Evolutionary conservation across 257 asterid genomes (phyloP), one percentile per base, ranked within the genome.

Genomic region (Phtheirospermum japonicum): DNA sequence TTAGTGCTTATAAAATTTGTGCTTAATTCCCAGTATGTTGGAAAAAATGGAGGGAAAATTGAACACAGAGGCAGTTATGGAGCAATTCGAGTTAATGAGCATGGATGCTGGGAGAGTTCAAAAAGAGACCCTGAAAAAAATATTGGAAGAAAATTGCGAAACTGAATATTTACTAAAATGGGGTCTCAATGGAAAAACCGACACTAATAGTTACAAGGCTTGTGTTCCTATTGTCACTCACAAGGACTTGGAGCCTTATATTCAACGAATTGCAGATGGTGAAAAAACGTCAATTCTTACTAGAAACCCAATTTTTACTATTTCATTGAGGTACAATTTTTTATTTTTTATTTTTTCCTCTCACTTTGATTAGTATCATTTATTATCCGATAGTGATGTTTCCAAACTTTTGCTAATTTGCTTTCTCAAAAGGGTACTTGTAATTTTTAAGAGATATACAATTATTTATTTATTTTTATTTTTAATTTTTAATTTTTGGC

Each of bases 81-180:
- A 80, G n/a, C 90, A 87, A 71, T 93, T 93, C 53, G 99, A 93
- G 67, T 75, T 61, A n/a, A 50, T 89, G 75, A 76, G 96, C 0
- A 70, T 7, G 34, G 88, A 87, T 65, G 90, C 96, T 12, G 87
- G 73, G 51, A 83, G 79, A 55, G 82, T 87, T 67, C 99, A 93
- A 78, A 64, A 57, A 60, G 96, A 87, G 57, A 87, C 95, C 13
- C 80, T 93, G 33, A 68, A 63, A 77, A 85, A 56, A 64, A 93
- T 93, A 67, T 83, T 93, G 71, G 79, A 82, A 72, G 93, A 87
- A 61, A 93, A 89, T 76, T 85, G 94, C 31, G 80, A 64, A 39
- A 73, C 96, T 16, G 96, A 78, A 89, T 90, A 93, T 70, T 57
- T 93, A 68, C 78, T 68, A 58, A 71, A 68, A 61, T 93, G 95